Percentiles rank a stretch among this genome's conserved stretches.
These are phyloP conservation scores for Metschnikowia peoriensis DNA, from an alignment of 805 yeast species.

Conservation along the genomic window DNA sequence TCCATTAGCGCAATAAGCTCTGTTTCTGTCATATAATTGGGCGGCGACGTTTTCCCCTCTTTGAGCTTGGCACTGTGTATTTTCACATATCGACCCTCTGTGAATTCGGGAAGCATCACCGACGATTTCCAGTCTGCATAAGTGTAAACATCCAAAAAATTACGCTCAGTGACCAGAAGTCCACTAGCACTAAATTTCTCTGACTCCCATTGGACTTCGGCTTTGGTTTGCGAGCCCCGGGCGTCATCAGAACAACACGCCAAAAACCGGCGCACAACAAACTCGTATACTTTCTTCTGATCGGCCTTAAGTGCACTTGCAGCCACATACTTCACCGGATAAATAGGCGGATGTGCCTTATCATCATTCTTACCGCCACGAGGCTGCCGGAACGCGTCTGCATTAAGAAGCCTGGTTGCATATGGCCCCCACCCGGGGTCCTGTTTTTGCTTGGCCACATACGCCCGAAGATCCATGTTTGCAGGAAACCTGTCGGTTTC, in stretches of 20 bases:
- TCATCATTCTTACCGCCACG: slow-evolving; percentile 83
- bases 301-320: slow-evolving; percentile 31
- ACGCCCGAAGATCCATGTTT: slow-evolving; percentile 63
- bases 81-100: slow-evolving; percentile 53
- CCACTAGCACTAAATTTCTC: slow-evolving; percentile 78
- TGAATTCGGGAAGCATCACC: slow-evolving; percentile 62
- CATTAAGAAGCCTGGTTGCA: slow-evolving; percentile 42
- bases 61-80: slow-evolving; percentile 57
- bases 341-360: slow-evolving; percentile 98
- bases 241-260: slow-evolving; percentile 95
- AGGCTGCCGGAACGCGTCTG: slow-evolving; percentile 57
- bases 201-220: slow-evolving; percentile 70
- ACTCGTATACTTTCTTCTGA: slow-evolving; percentile 78
- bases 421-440: slow-evolving; percentile 70
- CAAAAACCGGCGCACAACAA: slow-evolving; percentile 77
- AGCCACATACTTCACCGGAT: slow-evolving; percentile 63
- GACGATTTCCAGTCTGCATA: slow-evolving; percentile 77
- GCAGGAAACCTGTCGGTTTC: slow-evolving; percentile 88
- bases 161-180: slow-evolving; percentile 64
- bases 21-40: slow-evolving; percentile 82
- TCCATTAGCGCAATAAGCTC: slow-evolving; percentile 94
- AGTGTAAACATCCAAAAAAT: slow-evolving; percentile 76
- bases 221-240: slow-evolving; percentile 64
- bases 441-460: slow-evolving; percentile 60
- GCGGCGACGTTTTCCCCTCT: slow-evolving; percentile 79